Evolutionary conservation across 2,329 filamentous ascomycete genomes (phyloP).

Genomic region (Trichothecium sympodiale): DNA sequence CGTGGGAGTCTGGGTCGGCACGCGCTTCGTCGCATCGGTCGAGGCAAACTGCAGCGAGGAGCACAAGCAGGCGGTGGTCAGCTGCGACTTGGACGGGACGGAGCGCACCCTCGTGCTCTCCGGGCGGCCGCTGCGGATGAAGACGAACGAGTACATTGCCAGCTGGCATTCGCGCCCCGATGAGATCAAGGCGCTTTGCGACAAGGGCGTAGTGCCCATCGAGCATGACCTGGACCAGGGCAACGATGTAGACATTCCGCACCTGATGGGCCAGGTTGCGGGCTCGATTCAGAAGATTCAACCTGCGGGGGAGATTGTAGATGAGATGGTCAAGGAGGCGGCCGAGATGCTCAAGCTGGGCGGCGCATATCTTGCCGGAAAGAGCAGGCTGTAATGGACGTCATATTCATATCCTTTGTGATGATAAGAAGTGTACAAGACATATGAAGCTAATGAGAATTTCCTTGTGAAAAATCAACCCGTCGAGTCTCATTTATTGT

Average conservation of each 20-base stretch:
- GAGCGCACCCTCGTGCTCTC: conserved; percentile 71
- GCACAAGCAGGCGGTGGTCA: conserved; percentile 78
- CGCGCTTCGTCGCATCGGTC: conserved; percentile 72
- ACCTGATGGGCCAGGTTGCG: conserved; percentile 89
- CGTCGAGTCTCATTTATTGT: too few relatives aligned
- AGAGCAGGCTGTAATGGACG: conserved; percentile 30
- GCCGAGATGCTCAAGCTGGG: conserved; percentile 55
- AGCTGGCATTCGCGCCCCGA: conserved; percentile 69
- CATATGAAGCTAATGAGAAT: too few relatives aligned
- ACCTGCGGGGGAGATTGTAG: conserved; percentile 75
- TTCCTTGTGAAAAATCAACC: too few relatives aligned
- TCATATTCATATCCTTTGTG: too few relatives aligned
- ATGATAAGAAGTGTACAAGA: too few relatives aligned
- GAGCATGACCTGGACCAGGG: conserved; percentile 74
- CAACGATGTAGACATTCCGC: conserved; percentile 73
- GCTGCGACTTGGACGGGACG: conserved; percentile 70
- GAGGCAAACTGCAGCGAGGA: conserved; percentile 72
- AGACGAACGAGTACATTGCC: conserved; percentile 73
- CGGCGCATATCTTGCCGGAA: conserved; percentile 42
- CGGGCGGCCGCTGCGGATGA: conserved; percentile 70
- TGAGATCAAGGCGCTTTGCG: conserved; percentile 65
- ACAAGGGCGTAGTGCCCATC: conserved; percentile 68
- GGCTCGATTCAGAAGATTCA: conserved; percentile 66
- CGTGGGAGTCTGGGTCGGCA: conserved; percentile 86
- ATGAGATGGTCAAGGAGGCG: conserved; percentile 77